phyloP scores from a whole-genome alignment of 163 green algal genomes.

The Scenedesmus sp. region DNA sequence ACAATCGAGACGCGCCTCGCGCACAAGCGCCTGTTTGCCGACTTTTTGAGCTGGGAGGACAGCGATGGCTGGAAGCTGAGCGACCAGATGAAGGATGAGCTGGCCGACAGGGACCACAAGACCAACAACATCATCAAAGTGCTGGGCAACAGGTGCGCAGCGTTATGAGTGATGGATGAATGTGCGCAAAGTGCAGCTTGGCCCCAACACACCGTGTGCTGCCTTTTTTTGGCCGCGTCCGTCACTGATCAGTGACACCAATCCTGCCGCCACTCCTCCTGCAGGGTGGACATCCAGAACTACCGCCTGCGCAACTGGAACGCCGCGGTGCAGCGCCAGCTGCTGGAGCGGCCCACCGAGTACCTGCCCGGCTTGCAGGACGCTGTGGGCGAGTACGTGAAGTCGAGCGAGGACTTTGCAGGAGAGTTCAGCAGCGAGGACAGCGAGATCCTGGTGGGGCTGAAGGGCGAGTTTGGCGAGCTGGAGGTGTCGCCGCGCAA shows the following conservation, averaged over 20 bases:
- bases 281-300: slow-evolving; percentile 39
- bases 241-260: neutral
- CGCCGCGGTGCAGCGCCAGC: slow-evolving; percentile 66
- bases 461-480: slow-evolving; percentile 89
- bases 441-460: slow-evolving; percentile 76
- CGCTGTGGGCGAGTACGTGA: slow-evolving; percentile 84
- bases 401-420: slow-evolving; percentile 48
- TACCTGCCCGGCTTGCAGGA: slow-evolving; percentile 90
- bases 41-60: slow-evolving; percentile 87
- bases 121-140: slow-evolving; percentile 59
- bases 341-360: slow-evolving; percentile 83
- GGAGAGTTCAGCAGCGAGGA: slow-evolving; percentile 60
- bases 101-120: slow-evolving; percentile 65
- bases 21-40: slow-evolving; percentile 82
- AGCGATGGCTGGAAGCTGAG: slow-evolving; percentile 68
- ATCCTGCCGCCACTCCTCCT: neutral
- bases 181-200: neutral
- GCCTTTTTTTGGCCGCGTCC: neutral
- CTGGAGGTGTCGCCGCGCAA: slow-evolving; percentile 87
- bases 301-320: slow-evolving; percentile 62
- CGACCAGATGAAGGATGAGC: slow-evolving; percentile 69
- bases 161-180: neutral
- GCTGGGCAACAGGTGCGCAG: slow-evolving; percentile 46
- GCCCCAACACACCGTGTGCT: neutral
- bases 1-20: slow-evolving; percentile 72